Base-by-base conservation (phyloP, 371 early-diverging fungal genomes). In the Rhizopus delemar region DNA sequence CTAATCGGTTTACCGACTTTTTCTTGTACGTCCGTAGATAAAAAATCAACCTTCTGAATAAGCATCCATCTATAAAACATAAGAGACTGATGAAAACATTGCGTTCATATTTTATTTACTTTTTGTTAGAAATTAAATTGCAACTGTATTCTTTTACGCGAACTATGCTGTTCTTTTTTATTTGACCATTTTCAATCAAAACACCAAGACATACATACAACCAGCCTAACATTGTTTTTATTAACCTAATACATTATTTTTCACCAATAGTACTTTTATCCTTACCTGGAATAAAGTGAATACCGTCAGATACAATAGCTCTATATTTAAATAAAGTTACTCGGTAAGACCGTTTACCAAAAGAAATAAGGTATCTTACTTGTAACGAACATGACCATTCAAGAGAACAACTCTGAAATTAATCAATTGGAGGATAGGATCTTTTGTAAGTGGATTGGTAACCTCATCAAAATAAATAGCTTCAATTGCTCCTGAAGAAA, bases 241-340 rank as follows among this genome's bases (percentile, higher is more conserved):
- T 31, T 34, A 51, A 33, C 12, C 5, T 32, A 3, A 50, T 13
- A 0, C 28, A 13, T 34, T 28, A 31, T 22, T 1, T 48, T 16
- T 22, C 15, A 1, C 31, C 28, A 4, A 41, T 22, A 8, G 2
- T 33, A 46, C 12, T 5, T 22, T 3, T 41, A 11, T 36, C 9
- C 33, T 49, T 65, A 90, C 89, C 87, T 72, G 89, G 89, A 77
- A 88, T 81, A 34, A 75, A 82, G 63, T 82, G 53, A 12, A 49
- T 63, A 53, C 92, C 90, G 71, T 90, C 92, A 13, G 89, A 89
- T 33, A 92, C 64, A 11, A 92, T 79, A 22, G 86, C 65, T 71
- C 89, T 87, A 56, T 55, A 31, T 8, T 28, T 22, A 50, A 60
- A 59, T 28, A 41, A 35, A 49, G 56, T 49, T 53, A 51, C 49